Evolutionary conservation across 2,329 filamentous ascomycete species (phyloP), one percentile per base, ranked within the genome.

Genomic region (Claviceps humidiphila): DNA sequence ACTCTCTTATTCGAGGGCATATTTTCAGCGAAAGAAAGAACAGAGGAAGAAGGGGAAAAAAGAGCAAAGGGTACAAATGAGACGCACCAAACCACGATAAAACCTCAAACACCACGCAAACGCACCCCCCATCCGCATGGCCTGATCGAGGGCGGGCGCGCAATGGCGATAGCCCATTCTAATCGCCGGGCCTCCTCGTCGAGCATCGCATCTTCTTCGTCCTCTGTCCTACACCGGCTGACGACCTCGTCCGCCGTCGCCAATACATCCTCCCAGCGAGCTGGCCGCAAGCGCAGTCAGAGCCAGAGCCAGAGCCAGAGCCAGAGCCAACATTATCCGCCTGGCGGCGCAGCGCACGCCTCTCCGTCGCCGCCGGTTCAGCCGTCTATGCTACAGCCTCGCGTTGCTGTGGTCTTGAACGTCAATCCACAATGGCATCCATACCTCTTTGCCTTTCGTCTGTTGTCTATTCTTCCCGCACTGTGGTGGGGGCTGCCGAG

Each of bases 381-480:
- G 34, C 62, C 65, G 22, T 68, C 77, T 16, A 71, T 83, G 50
- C 74, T 89, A 44, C 85, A 89, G 62, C 87, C 87, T 13, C 85
- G 86, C 52, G 81, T 91, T 52, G 87, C 87, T 56, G 85, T 89
- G 59, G 78, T 88, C 37, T 76, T 91, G 47, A 86, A 87, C 50
- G 80, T 93, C 16, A 81, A 84, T 51, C 74, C 75, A 56, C 75
- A 74, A 56, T 91, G 86, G 83, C 83, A 90, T 64, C 73, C 85
- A 43, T 82, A 84, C 53, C 75, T 91, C 51, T 80, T 89, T 57
- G 72, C 84, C 56, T 82, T 85, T 59, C 81, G 87, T n/a, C 78
- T 85, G 24, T 69, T 85, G 56, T 88, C 84, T 54, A 81, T 86
- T 51, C 74, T 77, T 22, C 86, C 87, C 16, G 82, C 84, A 50